phyloP scores from a whole-genome alignment of 2,329 filamentous ascomycete genomes.

The Cladosporium oxysporum region DNA sequence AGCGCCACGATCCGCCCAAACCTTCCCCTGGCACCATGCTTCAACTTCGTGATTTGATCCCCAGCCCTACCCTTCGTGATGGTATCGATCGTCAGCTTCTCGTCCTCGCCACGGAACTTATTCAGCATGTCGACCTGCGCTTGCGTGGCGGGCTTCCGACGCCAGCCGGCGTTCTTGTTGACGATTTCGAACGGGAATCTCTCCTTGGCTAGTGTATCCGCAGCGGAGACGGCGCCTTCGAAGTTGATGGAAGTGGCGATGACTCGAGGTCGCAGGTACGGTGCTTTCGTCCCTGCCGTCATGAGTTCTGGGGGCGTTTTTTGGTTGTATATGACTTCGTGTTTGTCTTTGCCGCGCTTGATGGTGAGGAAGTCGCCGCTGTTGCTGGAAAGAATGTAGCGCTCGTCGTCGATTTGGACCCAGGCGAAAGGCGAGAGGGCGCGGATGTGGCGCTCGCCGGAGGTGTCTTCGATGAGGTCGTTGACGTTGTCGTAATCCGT shows the following conservation, averaged over 20 bases:
- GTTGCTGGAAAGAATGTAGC: slow-evolving; percentile 68
- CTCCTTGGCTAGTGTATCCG: slow-evolving; percentile 62
- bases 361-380: slow-evolving; percentile 63
- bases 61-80: slow-evolving; percentile 78
- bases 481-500: slow-evolving; percentile 91
- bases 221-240: slow-evolving; percentile 75
- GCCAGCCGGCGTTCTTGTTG: slow-evolving; percentile 67
- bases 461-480: slow-evolving; percentile 82
- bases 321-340: slow-evolving; percentile 45
- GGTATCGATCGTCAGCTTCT: slow-evolving; percentile 56
- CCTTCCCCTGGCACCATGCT: slow-evolving; percentile 73
- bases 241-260: slow-evolving; percentile 69
- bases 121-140: slow-evolving; percentile 70
- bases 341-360: slow-evolving; percentile 42
- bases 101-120: slow-evolving; percentile 58
- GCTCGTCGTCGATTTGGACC: slow-evolving; percentile 73
- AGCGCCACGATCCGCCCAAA: slow-evolving; percentile 45
- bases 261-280: slow-evolving; percentile 68
- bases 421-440: slow-evolving; percentile 74
- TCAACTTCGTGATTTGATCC: slow-evolving; percentile 92
- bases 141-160: slow-evolving; percentile 61
- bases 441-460: slow-evolving; percentile 76
- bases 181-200: slow-evolving; percentile 60
- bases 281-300: slow-evolving; percentile 43
- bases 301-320: slow-evolving; percentile 38